phyloP scores from a whole-genome alignment of 2,329 filamentous ascomycete genomes.

The Phoma sp. region DNA sequence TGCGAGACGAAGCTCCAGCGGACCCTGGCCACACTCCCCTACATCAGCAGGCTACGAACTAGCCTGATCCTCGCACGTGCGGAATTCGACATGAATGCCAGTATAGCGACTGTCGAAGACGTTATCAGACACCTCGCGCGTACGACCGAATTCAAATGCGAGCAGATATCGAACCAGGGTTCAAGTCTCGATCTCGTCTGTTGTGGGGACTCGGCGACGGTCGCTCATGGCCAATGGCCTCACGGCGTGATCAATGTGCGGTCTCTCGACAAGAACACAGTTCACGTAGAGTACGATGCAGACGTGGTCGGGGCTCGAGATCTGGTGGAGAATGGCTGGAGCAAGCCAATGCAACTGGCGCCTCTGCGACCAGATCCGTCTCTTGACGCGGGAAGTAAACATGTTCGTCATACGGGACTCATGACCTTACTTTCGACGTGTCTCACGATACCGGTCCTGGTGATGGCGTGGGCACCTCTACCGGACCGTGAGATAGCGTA shows the following conservation, averaged over 20 bases:
- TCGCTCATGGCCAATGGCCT: slow-evolving; percentile 31
- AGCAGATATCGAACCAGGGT: slow-evolving; percentile 40
- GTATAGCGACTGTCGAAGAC: slow-evolving; percentile 30
- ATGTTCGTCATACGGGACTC: slow-evolving; percentile 59
- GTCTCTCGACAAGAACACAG: slow-evolving; percentile 22
- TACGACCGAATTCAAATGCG: slow-evolving; percentile 68
- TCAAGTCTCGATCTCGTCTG: slow-evolving; percentile 32
- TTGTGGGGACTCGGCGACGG: slow-evolving; percentile 7
- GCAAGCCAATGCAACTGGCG: slow-evolving; percentile 50
- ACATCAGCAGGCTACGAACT: slow-evolving; percentile 64
- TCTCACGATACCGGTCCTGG: slow-evolving; percentile 57
- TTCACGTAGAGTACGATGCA: slow-evolving; percentile 57
- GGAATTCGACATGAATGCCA: slow-evolving; percentile 66
- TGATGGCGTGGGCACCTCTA: slow-evolving; percentile 72
- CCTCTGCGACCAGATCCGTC: slow-evolving; percentile 54
- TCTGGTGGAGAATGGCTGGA: slow-evolving; percentile 49
- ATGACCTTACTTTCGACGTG: slow-evolving; percentile 44
- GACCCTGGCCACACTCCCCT: slow-evolving; percentile 58
- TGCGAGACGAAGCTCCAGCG: slow-evolving; percentile 69
- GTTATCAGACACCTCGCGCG: slow-evolving; percentile 61
- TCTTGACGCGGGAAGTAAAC: slow-evolving; percentile 59
- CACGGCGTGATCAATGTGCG: slow-evolving; percentile 28
- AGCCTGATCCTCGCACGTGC: slow-evolving; percentile 70
- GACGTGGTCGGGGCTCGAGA: slow-evolving; percentile 57
- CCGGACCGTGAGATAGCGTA: slow-evolving; percentile 56